Percentiles rank a stretch among this genome's conserved stretches.
Evolutionary conservation across 495 filamentous ascomycete genomes (phyloP).

Genomic region (Neurospora tetrasperma): DNA sequence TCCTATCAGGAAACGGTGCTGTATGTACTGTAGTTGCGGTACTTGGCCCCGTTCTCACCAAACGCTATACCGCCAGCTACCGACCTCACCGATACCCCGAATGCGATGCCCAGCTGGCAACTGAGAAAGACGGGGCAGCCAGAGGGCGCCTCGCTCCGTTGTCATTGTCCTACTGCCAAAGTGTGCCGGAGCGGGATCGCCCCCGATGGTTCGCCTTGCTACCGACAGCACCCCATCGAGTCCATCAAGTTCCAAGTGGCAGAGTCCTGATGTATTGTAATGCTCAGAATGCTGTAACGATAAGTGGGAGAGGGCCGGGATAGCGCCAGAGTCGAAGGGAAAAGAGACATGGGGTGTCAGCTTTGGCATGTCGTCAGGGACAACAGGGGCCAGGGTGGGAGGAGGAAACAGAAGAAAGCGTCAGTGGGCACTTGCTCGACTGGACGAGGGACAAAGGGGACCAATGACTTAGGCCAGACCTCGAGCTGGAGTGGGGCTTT

Average conservation of each 20-base stretch:
- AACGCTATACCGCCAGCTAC: constrained; percentile 5
- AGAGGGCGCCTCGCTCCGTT: neutral
- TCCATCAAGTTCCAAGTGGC: neutral
- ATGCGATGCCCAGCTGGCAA: neutral
- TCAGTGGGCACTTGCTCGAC: neutral
- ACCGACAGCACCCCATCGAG: neutral
- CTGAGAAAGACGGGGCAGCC: neutral
- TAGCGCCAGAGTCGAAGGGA: constrained; percentile 3
- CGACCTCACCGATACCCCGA: constrained; percentile 1
- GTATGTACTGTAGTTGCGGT: constrained; percentile 8
- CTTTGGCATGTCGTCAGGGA: constrained; percentile 16
- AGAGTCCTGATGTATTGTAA: neutral
- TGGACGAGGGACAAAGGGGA: neutral
- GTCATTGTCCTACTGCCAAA: neutral
- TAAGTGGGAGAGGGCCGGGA: neutral
- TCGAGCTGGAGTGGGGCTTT: neutral
- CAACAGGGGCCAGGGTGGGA: constrained; percentile 3
- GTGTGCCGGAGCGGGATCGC: constrained; percentile 10
- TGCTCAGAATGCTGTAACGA: neutral
- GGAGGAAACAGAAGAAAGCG: neutral
- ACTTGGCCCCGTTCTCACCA: constrained; percentile 5
- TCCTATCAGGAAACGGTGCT: neutral
- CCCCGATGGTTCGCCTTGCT: constrained; percentile 1
- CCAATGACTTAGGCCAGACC: neutral
- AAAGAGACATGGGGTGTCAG: neutral